These are phyloP conservation scores for Teratosphaeriaceae sp. DNA, from an alignment of 2,329 filamentous ascomycete species.

Conservation along the genomic window DNA sequence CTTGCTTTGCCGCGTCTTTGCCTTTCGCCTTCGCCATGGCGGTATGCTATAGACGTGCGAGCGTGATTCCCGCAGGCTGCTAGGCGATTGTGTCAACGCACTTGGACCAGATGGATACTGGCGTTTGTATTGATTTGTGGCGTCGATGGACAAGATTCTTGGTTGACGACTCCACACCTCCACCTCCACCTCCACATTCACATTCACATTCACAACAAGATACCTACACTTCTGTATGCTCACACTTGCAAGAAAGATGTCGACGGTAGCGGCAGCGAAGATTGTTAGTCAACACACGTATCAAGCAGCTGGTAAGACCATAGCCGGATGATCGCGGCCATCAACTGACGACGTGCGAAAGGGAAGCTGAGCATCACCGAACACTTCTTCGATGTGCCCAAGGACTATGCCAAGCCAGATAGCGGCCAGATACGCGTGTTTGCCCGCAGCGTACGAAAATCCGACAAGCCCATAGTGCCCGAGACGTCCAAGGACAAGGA, in stretches of 20 bases:
- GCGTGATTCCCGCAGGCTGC: too few species aligned
- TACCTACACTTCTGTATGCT: too few species aligned
- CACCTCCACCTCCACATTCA: slow-evolving; percentile 1
- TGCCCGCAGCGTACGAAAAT: slow-evolving; percentile 63
- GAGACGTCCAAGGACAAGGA: slow-evolving; percentile 40
- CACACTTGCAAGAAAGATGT: slow-evolving; percentile 22
- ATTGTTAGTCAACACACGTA: slow-evolving; percentile 41
- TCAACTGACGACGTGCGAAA: slow-evolving; percentile 35
- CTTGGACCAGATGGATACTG: too few species aligned
- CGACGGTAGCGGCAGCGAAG: slow-evolving; percentile 37
- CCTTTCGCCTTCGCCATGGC: slow-evolving; percentile 3
- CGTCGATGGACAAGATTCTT: too few species aligned
- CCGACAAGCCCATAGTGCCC: slow-evolving; percentile 50
- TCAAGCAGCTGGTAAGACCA: slow-evolving; percentile 35
- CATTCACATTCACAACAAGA: too few species aligned
- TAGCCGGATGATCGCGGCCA: background rate
- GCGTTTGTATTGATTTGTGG: too few species aligned
- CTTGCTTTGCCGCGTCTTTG: slow-evolving; percentile 43
- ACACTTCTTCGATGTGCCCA: slow-evolving; percentile 78
- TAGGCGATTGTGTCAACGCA: too few species aligned
- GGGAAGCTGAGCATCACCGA: slow-evolving; percentile 72
- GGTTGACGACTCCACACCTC: too few species aligned
- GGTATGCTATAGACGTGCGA: too few species aligned
- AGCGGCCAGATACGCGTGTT: slow-evolving; percentile 66
- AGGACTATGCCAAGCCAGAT: slow-evolving; percentile 61